A percentile compares a stretch with the other conserved stretches of the same genome.
Evolutionary conservation across 257 asterid species (phyloP).

Genomic region (Schizonepeta tenuifolia): DNA sequence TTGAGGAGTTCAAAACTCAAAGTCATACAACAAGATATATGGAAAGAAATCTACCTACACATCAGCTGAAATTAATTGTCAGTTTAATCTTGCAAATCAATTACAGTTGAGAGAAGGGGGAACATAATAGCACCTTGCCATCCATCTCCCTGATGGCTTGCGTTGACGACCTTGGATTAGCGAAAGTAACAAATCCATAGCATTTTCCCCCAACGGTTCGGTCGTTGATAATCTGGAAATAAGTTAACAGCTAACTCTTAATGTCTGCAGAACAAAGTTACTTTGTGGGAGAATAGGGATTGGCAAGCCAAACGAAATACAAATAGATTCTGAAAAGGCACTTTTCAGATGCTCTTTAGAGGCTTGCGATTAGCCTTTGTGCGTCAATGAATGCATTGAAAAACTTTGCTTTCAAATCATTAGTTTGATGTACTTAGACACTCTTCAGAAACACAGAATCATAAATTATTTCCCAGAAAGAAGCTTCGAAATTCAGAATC

Average conservation of each 20-base stretch:
- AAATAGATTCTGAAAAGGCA: constrained; percentile 4
- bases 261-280: constrained; percentile 8
- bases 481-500: constrained; percentile 8
- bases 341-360: constrained; percentile 7
- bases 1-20: constrained; percentile 22
- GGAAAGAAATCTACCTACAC: neutral
- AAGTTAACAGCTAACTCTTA: constrained; percentile 29
- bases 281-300: neutral
- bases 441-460: neutral
- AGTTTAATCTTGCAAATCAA: neutral
- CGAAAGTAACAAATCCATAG: constrained; percentile 79
- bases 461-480: neutral
- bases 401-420: constrained; percentile 11
- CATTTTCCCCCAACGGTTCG: constrained; percentile 73
- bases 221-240: constrained; percentile 75
- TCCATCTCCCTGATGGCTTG: constrained; percentile 84
- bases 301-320: neutral
- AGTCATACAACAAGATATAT: neutral
- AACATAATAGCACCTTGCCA: constrained; percentile 59
- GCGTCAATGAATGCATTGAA: neutral
- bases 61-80: neutral
- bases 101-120: constrained; percentile 24
- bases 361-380: constrained; percentile 1
- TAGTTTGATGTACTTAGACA: neutral
- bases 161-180: constrained; percentile 73